These are phyloP conservation scores for Aspergillus udagawae DNA, from an alignment of 2,329 filamentous ascomycete genomes.

Conservation along the genomic window DNA sequence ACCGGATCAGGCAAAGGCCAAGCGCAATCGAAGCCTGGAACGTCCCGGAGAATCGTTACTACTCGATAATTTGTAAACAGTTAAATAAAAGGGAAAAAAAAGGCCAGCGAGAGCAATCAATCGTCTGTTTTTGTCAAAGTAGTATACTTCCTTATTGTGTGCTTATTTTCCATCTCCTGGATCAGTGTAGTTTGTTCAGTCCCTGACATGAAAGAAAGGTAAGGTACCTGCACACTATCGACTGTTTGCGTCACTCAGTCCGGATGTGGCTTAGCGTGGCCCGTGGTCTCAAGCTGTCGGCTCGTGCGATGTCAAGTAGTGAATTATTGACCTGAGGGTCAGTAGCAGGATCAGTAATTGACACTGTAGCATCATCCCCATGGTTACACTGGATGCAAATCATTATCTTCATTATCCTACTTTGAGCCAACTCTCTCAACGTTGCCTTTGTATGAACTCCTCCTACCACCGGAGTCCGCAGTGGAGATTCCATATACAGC, in stretches of 20 bases:
- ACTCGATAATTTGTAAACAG: neutral
- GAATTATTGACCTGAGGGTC: neutral
- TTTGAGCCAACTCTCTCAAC: too few relatives aligned
- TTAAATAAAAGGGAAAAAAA: neutral
- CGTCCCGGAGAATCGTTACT: neutral
- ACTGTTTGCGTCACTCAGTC: neutral
- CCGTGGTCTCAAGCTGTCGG: neutral
- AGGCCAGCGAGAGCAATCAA: neutral
- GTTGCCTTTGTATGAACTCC: neutral
- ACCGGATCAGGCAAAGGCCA: slow-evolving; percentile 6
- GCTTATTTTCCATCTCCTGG: neutral
- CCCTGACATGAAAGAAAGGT: neutral
- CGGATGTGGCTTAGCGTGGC: neutral
- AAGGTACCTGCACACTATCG: neutral
- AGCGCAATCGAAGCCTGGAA: slow-evolving; percentile 1
- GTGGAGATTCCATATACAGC: neutral
- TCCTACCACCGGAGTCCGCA: neutral
- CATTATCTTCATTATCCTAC: neutral
- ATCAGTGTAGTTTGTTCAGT: neutral
- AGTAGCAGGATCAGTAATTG: neutral
- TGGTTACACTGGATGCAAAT: neutral
- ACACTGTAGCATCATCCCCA: neutral
- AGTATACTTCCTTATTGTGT: neutral
- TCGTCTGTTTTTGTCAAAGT: neutral
- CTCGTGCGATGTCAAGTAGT: neutral